A percentile compares a stretch with the other conserved stretches of the same genome.
Evolutionary conservation across 2,329 filamentous ascomycete species (phyloP).

Genomic region (Xylariaceae sp.): DNA sequence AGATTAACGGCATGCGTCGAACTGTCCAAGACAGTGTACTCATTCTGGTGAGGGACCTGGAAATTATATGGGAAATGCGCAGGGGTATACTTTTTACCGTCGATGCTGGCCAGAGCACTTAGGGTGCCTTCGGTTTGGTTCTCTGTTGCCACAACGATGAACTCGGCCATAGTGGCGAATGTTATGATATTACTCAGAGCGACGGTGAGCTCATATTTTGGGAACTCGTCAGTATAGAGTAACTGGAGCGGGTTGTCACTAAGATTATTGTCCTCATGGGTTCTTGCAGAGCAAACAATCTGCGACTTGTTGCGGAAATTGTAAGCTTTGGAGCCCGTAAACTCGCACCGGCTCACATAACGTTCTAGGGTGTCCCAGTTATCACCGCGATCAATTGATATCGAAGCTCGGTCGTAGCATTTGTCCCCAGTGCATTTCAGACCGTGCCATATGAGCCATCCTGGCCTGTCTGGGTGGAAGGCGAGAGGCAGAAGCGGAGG

Average conservation of each 20-base stretch:
- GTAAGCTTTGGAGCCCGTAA: conserved; percentile 71
- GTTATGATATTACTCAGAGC: conserved; percentile 75
- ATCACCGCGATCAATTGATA: conserved; percentile 80
- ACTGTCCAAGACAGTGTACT: conserved; percentile 93
- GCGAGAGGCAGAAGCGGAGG: conserved; percentile 64
- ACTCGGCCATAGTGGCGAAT: conserved; percentile 96
- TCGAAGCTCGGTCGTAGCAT: conserved; percentile 77
- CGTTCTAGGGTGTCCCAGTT: conserved; percentile 77
- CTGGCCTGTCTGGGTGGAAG: conserved; percentile 85
- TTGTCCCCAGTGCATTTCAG: conserved; percentile 65
- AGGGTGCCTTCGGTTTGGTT: conserved; percentile 72
- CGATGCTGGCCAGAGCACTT: conserved; percentile 80
- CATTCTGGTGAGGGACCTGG: conserved; percentile 75
- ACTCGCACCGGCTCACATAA: conserved; percentile 83
- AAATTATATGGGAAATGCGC: conserved; percentile 89
- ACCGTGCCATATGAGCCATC: conserved; percentile 93
- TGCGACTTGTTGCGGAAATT: conserved; percentile 59
- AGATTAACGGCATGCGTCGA: conserved; percentile 94
- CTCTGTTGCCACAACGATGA: conserved; percentile 85
- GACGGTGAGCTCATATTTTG: conserved; percentile 65
- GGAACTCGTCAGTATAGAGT: conserved; percentile 79
- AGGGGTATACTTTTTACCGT: conserved; percentile 81
- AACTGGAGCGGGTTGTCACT: conserved; percentile 70
- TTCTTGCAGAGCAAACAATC: conserved; percentile 67
- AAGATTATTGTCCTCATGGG: conserved; percentile 66